Base-by-base conservation (phyloP, 1,139 yeast genomes). In the Lodderomyces metapsilosis region DNA sequence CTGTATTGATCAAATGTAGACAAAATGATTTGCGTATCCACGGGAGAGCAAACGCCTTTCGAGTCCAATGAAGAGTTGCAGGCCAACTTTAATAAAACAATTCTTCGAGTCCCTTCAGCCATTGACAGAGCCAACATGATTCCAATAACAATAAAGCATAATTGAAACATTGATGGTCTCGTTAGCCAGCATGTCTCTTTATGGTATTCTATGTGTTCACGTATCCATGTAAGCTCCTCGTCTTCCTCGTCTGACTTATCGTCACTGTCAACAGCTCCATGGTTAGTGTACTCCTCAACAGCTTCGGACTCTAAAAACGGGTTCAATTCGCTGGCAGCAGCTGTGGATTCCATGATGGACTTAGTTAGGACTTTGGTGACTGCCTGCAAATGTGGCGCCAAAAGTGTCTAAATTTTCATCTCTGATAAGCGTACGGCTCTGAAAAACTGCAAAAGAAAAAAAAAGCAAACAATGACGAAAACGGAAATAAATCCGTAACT, bases 221-320 rank as follows among this genome's bases (percentile, higher is more conserved):
- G 50, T 21, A 68, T 52, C 72, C 73, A 67, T 1, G 55, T 24
- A 2, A 62, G 63, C 40, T 66, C 74, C 37, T 65, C 59, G 16
- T 31, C 34, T 16, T 31, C 33, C 12, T 15, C 35, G 12, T 52
- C 59, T 15, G 57, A 58, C 6, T 21, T 18, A n/a, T 8, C 15
- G 12, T 33, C 36, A 21, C n/a, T n/a, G n/a, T 33, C 8, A 5
- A 12, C 12, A 7, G 36, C 36, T 12, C 6, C 27, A n/a, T n/a
- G n/a, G n/a, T n/a, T n/a, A 2, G 25, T 12, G 17, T 33, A 33
- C 17, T 21, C 27, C 6, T 21, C 25, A n/a, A 21, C 24, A 3
- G 21, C 36, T 22, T 21, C 36, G 3, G 16, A 8, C 3, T 33
- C 36, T 13, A 33, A 33, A 4, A 33, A n/a, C 11, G 36, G 27